A percentile compares a stretch with the other conserved stretches of the same genome.
Evolutionary conservation across 2,329 filamentous ascomycete genomes (phyloP).

Genomic region (Trichoderma simmonsii): DNA sequence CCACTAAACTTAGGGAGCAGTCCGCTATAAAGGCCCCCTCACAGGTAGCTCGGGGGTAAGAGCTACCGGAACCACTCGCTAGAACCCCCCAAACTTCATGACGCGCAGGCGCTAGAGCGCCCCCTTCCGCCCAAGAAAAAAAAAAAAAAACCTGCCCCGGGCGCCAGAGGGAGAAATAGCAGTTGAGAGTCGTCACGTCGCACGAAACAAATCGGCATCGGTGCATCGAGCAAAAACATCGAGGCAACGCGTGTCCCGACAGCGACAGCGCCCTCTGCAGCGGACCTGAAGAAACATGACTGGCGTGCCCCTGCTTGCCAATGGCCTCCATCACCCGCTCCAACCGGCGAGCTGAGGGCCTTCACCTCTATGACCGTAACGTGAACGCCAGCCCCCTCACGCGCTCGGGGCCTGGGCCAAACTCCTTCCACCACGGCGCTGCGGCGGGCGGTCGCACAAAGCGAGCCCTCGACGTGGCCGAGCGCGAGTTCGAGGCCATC

Average conservation of each 20-base stretch:
- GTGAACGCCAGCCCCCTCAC: constrained; percentile 27
- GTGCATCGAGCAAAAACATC: constrained; percentile 17
- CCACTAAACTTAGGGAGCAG: not conserved
- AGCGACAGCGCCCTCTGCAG: constrained; percentile 17
- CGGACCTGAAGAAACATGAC: constrained; percentile 34
- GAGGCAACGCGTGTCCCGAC: constrained; percentile 21
- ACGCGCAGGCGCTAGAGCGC: constrained; percentile 16
- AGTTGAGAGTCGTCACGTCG: constrained; percentile 16
- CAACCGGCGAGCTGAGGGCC: constrained; percentile 48
- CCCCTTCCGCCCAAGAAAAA: constrained; percentile 3
- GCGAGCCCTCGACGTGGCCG: constrained; percentile 44
- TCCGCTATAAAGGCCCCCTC: not conserved
- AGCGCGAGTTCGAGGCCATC: constrained; percentile 44
- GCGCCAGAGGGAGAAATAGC: not conserved
- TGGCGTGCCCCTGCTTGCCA: constrained; percentile 35
- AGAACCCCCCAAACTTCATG: constrained; percentile 14
- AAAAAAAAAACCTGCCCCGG: not conserved
- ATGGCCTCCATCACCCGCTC: constrained; percentile 54
- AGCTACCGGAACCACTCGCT: constrained; percentile 3
- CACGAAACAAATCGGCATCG: constrained; percentile 18
- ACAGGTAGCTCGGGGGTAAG: not conserved
- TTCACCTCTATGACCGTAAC: constrained; percentile 35
- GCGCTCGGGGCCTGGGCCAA: constrained; percentile 23
- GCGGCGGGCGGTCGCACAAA: constrained; percentile 44
- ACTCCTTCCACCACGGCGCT: constrained; percentile 18